Base-by-base conservation (phyloP, 2,329 filamentous ascomycete species). In the Coniochaeta hoffmannii region DNA sequence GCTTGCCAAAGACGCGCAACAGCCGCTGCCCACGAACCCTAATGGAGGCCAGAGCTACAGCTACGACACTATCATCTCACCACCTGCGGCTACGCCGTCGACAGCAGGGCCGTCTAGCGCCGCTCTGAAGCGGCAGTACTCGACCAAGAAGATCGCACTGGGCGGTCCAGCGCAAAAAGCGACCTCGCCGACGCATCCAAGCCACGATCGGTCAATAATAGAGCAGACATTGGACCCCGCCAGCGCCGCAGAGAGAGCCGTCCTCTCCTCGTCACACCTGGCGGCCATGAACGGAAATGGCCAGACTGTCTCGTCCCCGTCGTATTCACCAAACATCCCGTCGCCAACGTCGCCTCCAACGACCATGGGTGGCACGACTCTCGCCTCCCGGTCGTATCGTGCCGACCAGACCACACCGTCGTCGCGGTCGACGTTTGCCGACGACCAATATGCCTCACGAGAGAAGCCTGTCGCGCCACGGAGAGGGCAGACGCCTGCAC, bases 1-100 rank as follows among this genome's bases (percentile, higher is more conserved):
- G 59, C 85, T 96, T 66, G 88, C 87, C 64, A 97, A 97, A 74
- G 92, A 97, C 68, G 88, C 88, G 63, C 89, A 91, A 61, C 90
- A 96, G 67, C 93, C 93, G 34, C 77, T 97, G 22, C 92, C 92
- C 28, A 76, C 77, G 59, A 60, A 75, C 57, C 72, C 62, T 60
- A 70, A 67, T 53, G 65, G 67, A 54, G 75, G 64, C 58, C 74
- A 73, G 57, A 65, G 63, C 44, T 81, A 82, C 64, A 66, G 68
- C 56, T 85, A 82, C 68, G 81, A 84, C 60, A 66, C 68, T 32
- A 79, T 72, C 3, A 68, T 80, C 53, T 83, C 82, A 10, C 82
- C 82, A 31, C 79, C 82, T 6, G 81, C 75, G 11, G 78, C 80
- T 8, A 41, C 79, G 28, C 78, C 81, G 9, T 77, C 79, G 2